Evolutionary conservation across 2,329 filamentous ascomycete genomes (phyloP).

Genomic region (Exophiala aquamarina): DNA sequence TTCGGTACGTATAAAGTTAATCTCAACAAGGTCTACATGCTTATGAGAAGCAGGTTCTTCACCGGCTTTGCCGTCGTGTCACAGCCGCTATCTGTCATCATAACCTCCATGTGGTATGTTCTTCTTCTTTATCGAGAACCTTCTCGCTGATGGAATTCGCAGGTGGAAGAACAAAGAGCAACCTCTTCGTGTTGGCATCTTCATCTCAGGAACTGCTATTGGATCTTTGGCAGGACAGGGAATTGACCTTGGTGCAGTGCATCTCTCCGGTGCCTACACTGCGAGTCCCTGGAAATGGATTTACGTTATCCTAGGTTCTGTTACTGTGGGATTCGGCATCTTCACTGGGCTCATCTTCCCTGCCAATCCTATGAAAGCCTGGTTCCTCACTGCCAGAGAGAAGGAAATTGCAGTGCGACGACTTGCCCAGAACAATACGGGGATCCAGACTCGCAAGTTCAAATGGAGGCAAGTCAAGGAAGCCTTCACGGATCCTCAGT

Average conservation of each 20-base stretch:
- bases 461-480: constrained; percentile 55
- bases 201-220: constrained; percentile 11
- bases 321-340: constrained; percentile 29
- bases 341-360: constrained; percentile 46
- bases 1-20: not conserved
- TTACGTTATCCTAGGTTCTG: constrained; percentile 50
- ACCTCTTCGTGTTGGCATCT: constrained; percentile 6
- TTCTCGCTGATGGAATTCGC: not conserved
- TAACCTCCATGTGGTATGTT: constrained; percentile 13
- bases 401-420: constrained; percentile 64
- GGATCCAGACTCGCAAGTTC: constrained; percentile 59
- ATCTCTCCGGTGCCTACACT: constrained; percentile 5
- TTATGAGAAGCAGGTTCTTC: constrained; percentile 6
- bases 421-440: constrained; percentile 61
- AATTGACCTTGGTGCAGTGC: constrained; percentile 10
- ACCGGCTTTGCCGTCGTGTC: constrained; percentile 7
- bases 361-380: constrained; percentile 71
- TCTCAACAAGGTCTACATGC: not conserved
- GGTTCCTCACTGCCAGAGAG: constrained; percentile 66
- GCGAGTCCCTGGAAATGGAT: constrained; percentile 44
- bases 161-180: constrained; percentile 14
- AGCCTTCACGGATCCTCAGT: constrained; percentile 65
- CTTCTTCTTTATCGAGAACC: not conserved
- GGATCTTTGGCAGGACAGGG: constrained; percentile 8
- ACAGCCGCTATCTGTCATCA: constrained; percentile 12